phyloP scores from a whole-genome alignment of 257 asterid genomes.

The Ilex asprella region DNA sequence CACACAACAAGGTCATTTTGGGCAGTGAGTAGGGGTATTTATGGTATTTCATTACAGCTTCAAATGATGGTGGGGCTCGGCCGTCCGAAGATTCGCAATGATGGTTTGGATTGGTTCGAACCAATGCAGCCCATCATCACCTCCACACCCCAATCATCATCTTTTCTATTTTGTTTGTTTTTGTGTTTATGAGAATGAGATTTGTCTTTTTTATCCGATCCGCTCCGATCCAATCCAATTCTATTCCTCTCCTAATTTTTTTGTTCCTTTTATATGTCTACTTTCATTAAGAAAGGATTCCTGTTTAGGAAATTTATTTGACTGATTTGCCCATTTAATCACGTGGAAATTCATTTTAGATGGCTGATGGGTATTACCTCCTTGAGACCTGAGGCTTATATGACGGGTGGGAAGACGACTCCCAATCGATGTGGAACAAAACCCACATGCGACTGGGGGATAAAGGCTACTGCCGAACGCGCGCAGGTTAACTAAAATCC shows the following conservation, averaged over 20 bases:
- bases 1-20: neutral
- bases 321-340: conserved; percentile 12
- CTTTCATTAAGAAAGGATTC: too few species aligned
- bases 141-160: conserved; percentile 9
- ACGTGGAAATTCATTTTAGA: too few species aligned
- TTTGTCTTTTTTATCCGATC: too few species aligned
- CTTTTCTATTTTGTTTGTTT: conserved; percentile 45
- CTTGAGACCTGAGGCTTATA: too few species aligned
- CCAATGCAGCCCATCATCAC: conserved; percentile 69
- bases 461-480: too few species aligned
- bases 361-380: too few species aligned
- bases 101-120: conserved; percentile 79
- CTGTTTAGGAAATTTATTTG: neutral
- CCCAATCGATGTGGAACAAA: too few species aligned
- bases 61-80: conserved; percentile 37
- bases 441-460: too few species aligned
- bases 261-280: neutral
- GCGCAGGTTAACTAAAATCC: too few species aligned
- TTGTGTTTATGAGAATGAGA: conserved; percentile 7
- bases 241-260: neutral
- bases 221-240: neutral
- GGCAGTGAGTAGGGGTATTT: conserved; percentile 16
- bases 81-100: conserved; percentile 75
- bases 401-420: too few species aligned
- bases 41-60: conserved; percentile 11